phyloP scores from a whole-genome alignment of 2,329 filamentous ascomycete genomes.

The Sarocladium kiliense region DNA sequence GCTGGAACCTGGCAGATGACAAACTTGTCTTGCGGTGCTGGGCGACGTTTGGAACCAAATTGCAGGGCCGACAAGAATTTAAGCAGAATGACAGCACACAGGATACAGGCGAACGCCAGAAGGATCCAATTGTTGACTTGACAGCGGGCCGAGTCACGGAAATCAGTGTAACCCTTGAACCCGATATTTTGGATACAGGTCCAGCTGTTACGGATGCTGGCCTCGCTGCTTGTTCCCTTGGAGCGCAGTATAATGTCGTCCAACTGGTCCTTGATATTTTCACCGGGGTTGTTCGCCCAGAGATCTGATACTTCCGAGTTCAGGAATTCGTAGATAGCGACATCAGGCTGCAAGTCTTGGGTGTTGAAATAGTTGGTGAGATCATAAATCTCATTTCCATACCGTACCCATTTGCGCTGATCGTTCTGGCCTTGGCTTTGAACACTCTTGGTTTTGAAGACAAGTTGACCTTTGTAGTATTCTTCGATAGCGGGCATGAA shows the following conservation, averaged over 20 bases:
- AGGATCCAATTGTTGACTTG: constrained; percentile 89
- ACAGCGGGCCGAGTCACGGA: constrained; percentile 70
- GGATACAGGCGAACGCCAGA: constrained; percentile 77
- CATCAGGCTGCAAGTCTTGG: constrained; percentile 49
- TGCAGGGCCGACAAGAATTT: constrained; percentile 94
- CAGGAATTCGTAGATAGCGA: constrained; percentile 63
- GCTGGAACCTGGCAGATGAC: constrained; percentile 97
- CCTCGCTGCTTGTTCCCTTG: constrained; percentile 43
- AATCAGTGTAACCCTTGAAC: constrained; percentile 79
- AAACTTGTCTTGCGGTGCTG: constrained; percentile 92
- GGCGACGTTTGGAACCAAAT: constrained; percentile 85
- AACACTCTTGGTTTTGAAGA: constrained; percentile 59
- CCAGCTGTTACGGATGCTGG: constrained; percentile 56
- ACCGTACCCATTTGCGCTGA: constrained; percentile 73
- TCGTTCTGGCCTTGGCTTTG: constrained; percentile 59
- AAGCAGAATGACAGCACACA: constrained; percentile 72
- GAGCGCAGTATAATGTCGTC: constrained; percentile 44
- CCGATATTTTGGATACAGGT: constrained; percentile 81
- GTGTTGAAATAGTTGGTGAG: constrained; percentile 90
- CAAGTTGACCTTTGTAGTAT: constrained; percentile 83
- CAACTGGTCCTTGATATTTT: constrained; percentile 67
- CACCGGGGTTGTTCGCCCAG: constrained; percentile 71
- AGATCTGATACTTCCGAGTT: constrained; percentile 61
- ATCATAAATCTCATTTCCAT: constrained; percentile 76
- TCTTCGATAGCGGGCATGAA: constrained; percentile 79